Base-by-base conservation (phyloP, 1,284 basidiomycete genomes). In the Sphaerobolus stellatus region DNA sequence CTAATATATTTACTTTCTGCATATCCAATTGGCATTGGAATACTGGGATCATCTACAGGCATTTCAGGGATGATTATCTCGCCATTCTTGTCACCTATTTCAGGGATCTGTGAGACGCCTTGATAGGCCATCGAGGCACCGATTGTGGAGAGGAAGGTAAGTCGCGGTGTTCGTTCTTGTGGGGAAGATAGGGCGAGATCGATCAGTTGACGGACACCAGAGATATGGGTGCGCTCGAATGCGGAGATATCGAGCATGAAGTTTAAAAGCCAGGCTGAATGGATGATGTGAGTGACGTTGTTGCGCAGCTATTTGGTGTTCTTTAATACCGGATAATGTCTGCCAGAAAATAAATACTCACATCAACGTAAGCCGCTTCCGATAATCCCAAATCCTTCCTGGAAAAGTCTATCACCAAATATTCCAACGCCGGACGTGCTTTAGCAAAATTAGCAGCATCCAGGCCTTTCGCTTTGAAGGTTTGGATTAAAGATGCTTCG, bases 191-290 rank as follows among this genome's bases (percentile, higher is more conserved):
- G 48, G 1, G 60, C 54, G 16, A 62, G 52, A 16, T 59, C 41
- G 33, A 60, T 48, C 4, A 61, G 36, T 25, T 58, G 22, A 1
- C 48, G 59, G 0, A 50, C 27, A 6, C 59, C 55, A 8, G 45
- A 34, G n/a, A 75, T 60, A 44, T 74, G 71, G 5, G 71, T 65
- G 38, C 71, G 13, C 13, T 14, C 67, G 56, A 74, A 73, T 2
- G 72, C 73, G 16, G 65, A 60, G 7, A 75, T 61, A 11, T 57
- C 65, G 22, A 68, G 64, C 45, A 68, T 73, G 58, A 72, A 75
- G 56, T 74, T 68, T 47, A 75, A 67, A 2, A 69, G 70, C 72
- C 74, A 75, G 16, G 72, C 73, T 24, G 70, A 71, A 48, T 72
- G 72, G n/a, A 72, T 65, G 57, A 72, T 66, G 48, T 72, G 71